phyloP scores from a whole-genome alignment of 2,329 filamentous ascomycete species.

The Calonectria crousiana region DNA sequence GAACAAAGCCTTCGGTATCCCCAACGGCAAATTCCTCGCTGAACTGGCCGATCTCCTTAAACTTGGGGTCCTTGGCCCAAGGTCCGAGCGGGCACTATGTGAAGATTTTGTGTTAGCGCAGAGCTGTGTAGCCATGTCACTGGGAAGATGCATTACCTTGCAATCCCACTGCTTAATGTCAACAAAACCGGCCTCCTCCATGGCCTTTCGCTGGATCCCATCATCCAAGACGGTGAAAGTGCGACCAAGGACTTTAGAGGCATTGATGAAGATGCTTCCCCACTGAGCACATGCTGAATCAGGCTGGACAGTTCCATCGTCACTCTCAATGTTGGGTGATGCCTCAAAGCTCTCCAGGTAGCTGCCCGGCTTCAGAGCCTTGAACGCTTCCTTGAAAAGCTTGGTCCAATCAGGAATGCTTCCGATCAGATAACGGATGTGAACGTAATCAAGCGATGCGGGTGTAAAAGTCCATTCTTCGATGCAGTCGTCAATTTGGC shows the following conservation, averaged over 20 bases:
- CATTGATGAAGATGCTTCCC: constrained; percentile 35
- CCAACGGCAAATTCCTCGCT: constrained; percentile 21
- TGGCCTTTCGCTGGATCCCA: constrained; percentile 28
- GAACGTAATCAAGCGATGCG: constrained; percentile 68
- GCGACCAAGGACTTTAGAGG: constrained; percentile 38
- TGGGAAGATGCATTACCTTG: constrained; percentile 25
- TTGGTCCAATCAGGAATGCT: constrained; percentile 65
- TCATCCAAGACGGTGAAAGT: constrained; percentile 39
- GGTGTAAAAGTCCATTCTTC: constrained; percentile 59
- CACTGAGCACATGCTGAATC: constrained; percentile 38
- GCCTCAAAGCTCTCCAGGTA: constrained; percentile 45
- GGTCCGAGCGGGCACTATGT: constrained; percentile 26
- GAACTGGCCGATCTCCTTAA: constrained; percentile 43
- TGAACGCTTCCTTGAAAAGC: constrained; percentile 61
- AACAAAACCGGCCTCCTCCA: constrained; percentile 42
- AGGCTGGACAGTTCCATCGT: constrained; percentile 43
- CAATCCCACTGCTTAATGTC: constrained; percentile 36
- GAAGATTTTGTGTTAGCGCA: neutral
- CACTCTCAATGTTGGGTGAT: constrained; percentile 33
- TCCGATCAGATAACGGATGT: constrained; percentile 64
- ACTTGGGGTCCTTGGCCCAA: constrained; percentile 36
- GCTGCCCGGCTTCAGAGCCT: constrained; percentile 66
- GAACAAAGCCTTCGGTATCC: constrained; percentile 23
- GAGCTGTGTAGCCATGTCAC: neutral
- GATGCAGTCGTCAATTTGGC: constrained; percentile 71